These are phyloP conservation scores for Monilinia aucupariae DNA, from an alignment of 2,329 filamentous ascomycete genomes.

Conservation along the genomic window DNA sequence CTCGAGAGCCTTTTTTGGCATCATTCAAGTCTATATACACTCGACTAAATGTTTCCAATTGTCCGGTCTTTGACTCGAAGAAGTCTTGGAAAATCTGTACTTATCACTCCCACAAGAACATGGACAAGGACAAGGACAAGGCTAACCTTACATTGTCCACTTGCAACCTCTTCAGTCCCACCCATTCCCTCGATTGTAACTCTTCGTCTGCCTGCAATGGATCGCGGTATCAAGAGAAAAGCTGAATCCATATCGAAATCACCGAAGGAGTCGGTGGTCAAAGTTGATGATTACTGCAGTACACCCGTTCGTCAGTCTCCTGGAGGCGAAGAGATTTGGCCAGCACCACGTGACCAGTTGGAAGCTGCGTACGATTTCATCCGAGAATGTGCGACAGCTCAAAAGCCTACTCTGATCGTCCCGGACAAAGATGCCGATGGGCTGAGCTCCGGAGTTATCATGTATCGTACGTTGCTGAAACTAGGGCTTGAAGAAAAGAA, in stretches of 20 bases:
- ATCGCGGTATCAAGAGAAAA: conserved; percentile 24
- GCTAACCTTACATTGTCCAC: neutral
- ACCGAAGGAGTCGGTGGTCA: conserved; percentile 19
- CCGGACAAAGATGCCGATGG: conserved; percentile 68
- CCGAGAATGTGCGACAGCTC: conserved; percentile 47
- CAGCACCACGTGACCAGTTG: conserved; percentile 52
- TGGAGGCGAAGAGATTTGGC: conserved; percentile 47
- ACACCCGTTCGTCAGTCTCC: conserved; percentile 16
- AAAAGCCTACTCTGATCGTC: conserved; percentile 52
- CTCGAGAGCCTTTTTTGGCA: neutral
- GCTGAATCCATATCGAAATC: conserved; percentile 12
- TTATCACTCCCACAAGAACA: neutral
- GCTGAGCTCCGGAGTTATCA: conserved; percentile 57
- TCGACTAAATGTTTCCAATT: neutral
- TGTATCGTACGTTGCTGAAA: conserved; percentile 53
- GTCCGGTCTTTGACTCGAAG: neutral
- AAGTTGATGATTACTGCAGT: conserved; percentile 29
- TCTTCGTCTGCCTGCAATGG: neutral
- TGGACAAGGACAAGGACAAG: neutral
- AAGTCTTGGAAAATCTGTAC: neutral
- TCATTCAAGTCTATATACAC: no score
- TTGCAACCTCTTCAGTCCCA: neutral
- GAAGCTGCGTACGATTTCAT: conserved; percentile 51
- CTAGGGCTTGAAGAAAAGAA: conserved; percentile 50
- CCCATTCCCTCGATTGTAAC: neutral